Evolutionary conservation across 352 stramenopile species (phyloP), one percentile per base, ranked within the genome.

Genomic region (Phytophthora constricta): DNA sequence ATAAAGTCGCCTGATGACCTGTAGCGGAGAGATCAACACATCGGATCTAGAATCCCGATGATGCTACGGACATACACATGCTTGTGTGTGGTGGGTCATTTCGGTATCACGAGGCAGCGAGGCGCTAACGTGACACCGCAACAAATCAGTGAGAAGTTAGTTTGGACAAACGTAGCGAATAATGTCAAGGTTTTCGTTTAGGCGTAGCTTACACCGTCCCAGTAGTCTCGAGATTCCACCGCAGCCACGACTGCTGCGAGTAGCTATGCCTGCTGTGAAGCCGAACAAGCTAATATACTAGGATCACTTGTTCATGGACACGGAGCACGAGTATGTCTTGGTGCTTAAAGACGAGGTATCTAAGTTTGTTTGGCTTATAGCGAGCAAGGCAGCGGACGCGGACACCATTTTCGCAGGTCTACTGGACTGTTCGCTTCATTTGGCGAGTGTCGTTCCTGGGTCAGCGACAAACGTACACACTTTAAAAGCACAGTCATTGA

Each of bases 401-500:
- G 56, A 57, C 5, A 63, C 25, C 2, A 56, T 1, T 37, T 52
- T 33, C 10, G 19, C n/a, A n/a, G 8, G 17, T 17, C 16, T 60
- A 0, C 5, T 64, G 10, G 53, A 62, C 0, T 68, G 65, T 60
- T 68, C 5, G 22, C 50, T 5, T 17, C 17, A 0, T 63, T 62
- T 25, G 65, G 58, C 0, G 58, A 59, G 0, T 63, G 65, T 19
- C 45, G 27, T 3, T 26, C 54, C 8, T 77, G 76, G 73, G 62
- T 78, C 0, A 72, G 58, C 1, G 77, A 82, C 19, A 41, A 59
- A 11, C 70, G 74, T 0, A 65, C 34, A 0, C 70, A 82, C 34
- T 82, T 82, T 34, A 80, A 79, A 28, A 80, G 79, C 45, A 41
- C 49, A 28, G 33, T 61, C 1, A 74, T 79, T 3, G 37, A 72